Evolutionary conservation across 2,329 filamentous ascomycete species (phyloP).

Genomic region (Xylaria sp.): DNA sequence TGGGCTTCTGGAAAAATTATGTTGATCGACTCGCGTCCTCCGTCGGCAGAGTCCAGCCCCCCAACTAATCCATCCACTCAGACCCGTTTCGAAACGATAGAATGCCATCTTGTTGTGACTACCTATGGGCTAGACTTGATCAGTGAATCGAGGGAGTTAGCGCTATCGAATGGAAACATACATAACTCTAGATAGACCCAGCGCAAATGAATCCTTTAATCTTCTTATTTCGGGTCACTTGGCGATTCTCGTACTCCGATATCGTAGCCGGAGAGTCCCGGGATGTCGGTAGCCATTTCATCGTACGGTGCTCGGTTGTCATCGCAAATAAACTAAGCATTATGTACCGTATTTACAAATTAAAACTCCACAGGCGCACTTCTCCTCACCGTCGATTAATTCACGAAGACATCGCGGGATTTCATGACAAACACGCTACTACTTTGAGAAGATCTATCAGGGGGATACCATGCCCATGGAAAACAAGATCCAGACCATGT

Average conservation of each 20-base stretch:
- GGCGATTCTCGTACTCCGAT: slow-evolving; percentile 3
- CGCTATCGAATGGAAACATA: not conserved
- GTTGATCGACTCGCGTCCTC: slow-evolving; percentile 20
- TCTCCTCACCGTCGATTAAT: not conserved
- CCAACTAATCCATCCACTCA: slow-evolving; percentile 4
- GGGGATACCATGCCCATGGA: not conserved
- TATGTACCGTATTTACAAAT: slow-evolving; percentile 17
- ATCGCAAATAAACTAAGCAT: not conserved
- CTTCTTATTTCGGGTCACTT: slow-evolving; percentile 1
- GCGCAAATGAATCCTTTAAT: not conserved
- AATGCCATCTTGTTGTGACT: slow-evolving; percentile 1
- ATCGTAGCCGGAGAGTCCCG: slow-evolving; percentile 4
- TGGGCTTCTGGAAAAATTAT: slow-evolving; percentile 28
- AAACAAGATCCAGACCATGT: slow-evolving; percentile 5
- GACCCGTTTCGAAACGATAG: slow-evolving; percentile 3
- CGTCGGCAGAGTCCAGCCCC: slow-evolving; percentile 5
- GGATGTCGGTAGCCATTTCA: not conserved
- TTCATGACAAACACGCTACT: slow-evolving; percentile 1
- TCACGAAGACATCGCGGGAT: not conserved
- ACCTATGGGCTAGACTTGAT: slow-evolving; percentile 16
- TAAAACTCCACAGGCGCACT: slow-evolving; percentile 1
- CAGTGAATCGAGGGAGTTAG: not conserved
- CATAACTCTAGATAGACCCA: not conserved
- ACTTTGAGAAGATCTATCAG: not conserved
- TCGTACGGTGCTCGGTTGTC: not conserved